Base-by-base conservation (phyloP, 108 stramenopile genomes). In the Cyclotella atomus region DNA sequence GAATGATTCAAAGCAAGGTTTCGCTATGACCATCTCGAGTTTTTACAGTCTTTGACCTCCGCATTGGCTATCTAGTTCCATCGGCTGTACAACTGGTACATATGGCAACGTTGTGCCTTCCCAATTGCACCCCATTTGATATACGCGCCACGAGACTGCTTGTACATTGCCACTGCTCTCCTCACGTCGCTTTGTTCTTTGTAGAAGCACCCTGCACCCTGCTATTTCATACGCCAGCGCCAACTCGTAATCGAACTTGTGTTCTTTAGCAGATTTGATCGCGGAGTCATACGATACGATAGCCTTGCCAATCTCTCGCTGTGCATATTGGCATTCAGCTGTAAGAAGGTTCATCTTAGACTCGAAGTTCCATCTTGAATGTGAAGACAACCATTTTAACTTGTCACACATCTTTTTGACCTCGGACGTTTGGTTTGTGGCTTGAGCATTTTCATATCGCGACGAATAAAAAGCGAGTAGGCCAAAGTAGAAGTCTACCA, bases 171-270 rank as follows among this genome's bases (percentile, higher is more conserved):
- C 0, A 17, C 5, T 50, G 70, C 41, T 27, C 28, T 60, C 17
- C 20, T 27, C 30, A 6, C 21, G 20, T 49, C 49, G 6, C 59
- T 59, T 34, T 47, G 46, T 0, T 71, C 47, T 59, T 24, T 33
- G 28, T 61, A 65, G 34, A 65, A 65, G 20, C 56, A 21, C 0
- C 73, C n/a, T n/a, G n/a, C n/a, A n/a, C n/a, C n/a, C 73, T n/a
- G 73, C 73, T 3, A 64, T 19, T 45, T 74, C 73, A 29, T 43
- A 64, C 1, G 73, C 63, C 1, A 74, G 0, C 5, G 63, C 73
- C 25, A 65, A 52, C 49, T 74, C 73, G 21, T 74, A 33, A 20
- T 65, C 25, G 46, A 74, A 47, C 27, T 36, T 65, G 60, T 65
- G 64, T 29, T 65, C 15, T 4, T 33, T 0, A 20, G 60, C 60